Percentiles rank a stretch among this genome's conserved stretches.
Conservation (phyloP, 2,329 filamentous ascomycete species). For the Sarocladiaceae sp. region DNA sequence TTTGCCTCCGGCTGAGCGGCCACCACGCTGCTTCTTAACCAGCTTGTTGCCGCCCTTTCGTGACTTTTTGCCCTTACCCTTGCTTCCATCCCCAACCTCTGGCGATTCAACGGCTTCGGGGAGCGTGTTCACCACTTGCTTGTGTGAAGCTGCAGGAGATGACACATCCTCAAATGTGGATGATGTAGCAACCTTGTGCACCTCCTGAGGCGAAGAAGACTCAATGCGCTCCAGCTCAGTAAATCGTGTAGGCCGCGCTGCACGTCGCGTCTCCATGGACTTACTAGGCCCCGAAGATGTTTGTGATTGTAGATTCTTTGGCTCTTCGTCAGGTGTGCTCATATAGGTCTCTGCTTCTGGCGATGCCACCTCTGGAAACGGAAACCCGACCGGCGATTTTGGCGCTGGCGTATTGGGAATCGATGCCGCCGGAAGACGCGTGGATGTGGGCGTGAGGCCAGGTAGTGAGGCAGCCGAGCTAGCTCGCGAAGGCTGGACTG, state of each 20-base stretch:
- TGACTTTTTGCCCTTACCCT: constrained; percentile 8
- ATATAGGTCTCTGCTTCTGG: background rate
- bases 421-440: constrained; percentile 12
- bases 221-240: constrained; percentile 1
- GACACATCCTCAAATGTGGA: too few species aligned
- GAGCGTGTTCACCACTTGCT: constrained; percentile 11
- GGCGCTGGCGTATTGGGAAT: constrained; percentile 3
- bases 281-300: too few species aligned
- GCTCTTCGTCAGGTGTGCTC: too few species aligned
- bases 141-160: constrained; percentile 8
- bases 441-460: constrained; percentile 13
- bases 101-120: constrained; percentile 11
- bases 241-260: background rate
- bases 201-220: background rate
- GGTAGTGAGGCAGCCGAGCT: constrained; percentile 18
- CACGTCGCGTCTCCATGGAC: background rate
- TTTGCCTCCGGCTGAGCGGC: constrained; percentile 14
- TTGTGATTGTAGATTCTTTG: too few species aligned
- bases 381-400: background rate
- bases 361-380: background rate
- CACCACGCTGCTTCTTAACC: constrained; percentile 26
- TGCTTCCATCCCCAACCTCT: constrained; percentile 4
- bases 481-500: constrained; percentile 9
- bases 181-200: too few species aligned
- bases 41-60: constrained; percentile 17